Percentiles rank a stretch among this genome's conserved stretches.
phyloP scores from a whole-genome alignment of 805 yeast species.

The Ogataea saltuana region DNA sequence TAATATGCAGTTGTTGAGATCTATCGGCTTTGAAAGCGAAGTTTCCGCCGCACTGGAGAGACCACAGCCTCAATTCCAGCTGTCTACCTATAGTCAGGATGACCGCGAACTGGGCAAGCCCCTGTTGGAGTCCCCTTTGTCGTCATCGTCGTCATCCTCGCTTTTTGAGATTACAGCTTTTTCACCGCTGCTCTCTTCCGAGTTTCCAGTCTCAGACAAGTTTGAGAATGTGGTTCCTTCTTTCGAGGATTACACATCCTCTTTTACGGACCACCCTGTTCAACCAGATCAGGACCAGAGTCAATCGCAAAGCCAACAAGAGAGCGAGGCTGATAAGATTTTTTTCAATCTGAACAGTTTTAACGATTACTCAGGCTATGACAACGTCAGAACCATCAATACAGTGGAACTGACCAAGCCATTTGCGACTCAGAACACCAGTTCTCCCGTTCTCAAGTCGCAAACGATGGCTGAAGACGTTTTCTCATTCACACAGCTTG shows the following conservation, averaged over 20 bases:
- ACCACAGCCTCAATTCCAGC: too few species aligned
- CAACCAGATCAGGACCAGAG: constrained; percentile 6
- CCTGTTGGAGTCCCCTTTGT: constrained; percentile 20
- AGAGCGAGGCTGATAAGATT: not conserved
- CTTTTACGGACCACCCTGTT: not conserved
- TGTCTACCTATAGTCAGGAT: not conserved
- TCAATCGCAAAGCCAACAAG: constrained; percentile 9
- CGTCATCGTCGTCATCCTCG: constrained; percentile 24
- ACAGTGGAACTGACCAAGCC: constrained; percentile 28
- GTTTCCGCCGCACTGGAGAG: not conserved
- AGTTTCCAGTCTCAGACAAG: constrained; percentile 16
- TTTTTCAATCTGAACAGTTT: constrained; percentile 5
- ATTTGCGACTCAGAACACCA: constrained; percentile 4
- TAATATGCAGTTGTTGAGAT: not conserved
- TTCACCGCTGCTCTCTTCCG: constrained; percentile 17
- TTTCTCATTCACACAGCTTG: constrained; percentile 8
- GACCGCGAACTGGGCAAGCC: not conserved
- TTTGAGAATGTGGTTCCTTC: constrained; percentile 11
- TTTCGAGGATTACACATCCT: constrained; percentile 11
- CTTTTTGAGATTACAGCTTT: constrained; percentile 17
- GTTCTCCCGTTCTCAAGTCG: constrained; percentile 25
- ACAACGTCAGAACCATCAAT: constrained; percentile 23
- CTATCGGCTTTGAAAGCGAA: not conserved
- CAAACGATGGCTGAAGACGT: constrained; percentile 15
- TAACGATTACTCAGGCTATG: constrained; percentile 13